Conservation (phyloP, 1,284 basidiomycete species). For the Bjerkandera adusta region DNA sequence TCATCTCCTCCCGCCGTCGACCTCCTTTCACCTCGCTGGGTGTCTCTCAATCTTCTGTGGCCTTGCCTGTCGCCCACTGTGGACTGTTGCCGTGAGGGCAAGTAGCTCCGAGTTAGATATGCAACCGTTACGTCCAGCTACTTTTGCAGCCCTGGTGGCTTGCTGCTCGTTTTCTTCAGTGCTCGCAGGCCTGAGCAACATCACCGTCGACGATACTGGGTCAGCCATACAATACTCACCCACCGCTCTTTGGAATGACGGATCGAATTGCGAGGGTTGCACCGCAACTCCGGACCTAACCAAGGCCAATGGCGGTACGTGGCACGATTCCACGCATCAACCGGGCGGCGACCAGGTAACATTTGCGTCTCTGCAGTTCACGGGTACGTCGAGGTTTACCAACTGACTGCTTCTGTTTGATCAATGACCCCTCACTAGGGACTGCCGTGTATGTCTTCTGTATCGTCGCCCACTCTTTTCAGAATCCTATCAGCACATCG, state of each 20-base stretch:
- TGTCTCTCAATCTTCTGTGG: too few relatives aligned
- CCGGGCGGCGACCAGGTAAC: not conserved
- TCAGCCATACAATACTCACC: too few relatives aligned
- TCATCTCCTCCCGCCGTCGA: too few relatives aligned
- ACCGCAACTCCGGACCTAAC: constrained; percentile 7
- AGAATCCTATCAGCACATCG: not conserved
- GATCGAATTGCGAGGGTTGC: constrained; percentile 8
- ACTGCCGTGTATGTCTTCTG: constrained; percentile 20
- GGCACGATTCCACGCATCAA: constrained; percentile 10
- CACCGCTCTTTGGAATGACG: constrained; percentile 10
- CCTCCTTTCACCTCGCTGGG: too few relatives aligned
- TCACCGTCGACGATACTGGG: constrained; percentile 43
- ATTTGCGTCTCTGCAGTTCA: constrained; percentile 24
- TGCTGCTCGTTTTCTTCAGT: too few relatives aligned
- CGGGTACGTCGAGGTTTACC: not conserved
- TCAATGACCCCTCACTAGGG: constrained; percentile 21
- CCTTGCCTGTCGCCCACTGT: too few relatives aligned
- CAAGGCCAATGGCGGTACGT: constrained; percentile 5
- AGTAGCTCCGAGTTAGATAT: too few relatives aligned
- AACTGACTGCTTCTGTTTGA: not conserved
- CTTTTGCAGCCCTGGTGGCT: too few relatives aligned
- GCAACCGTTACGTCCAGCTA: too few relatives aligned
- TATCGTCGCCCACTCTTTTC: not conserved
- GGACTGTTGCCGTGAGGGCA: too few relatives aligned
- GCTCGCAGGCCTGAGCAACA: too few relatives aligned